Base-by-base conservation (phyloP, 495 filamentous ascomycete species). In the Friedmanniomyces simplex region DNA sequence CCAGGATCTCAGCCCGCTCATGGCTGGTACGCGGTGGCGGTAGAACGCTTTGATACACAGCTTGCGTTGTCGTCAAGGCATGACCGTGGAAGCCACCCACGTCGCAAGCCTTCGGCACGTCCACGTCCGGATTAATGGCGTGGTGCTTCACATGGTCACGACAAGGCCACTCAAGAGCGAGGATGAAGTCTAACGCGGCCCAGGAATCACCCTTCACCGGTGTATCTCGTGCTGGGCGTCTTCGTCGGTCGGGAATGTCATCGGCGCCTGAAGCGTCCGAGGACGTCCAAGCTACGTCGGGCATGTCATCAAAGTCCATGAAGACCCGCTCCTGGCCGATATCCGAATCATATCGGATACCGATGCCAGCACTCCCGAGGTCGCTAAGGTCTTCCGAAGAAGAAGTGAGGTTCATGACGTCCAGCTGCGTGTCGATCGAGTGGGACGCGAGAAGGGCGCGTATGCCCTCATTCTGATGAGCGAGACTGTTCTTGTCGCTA, bases 131-230 rank as follows among this genome's bases (percentile, higher is more conserved):
- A 30, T 54, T 59, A 20, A 59, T 53, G 2, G 18, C 28, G 22
- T 20, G 41, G 39, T 59, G 57, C 2, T 50, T 7, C 3, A 60
- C 34, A 22, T 60, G 58, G 10, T 50, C 36, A 8, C 52, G 16
- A 24, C 58, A 60, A 24, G 58, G 58, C 58, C 58, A 60, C 30
- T 60, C 58, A 13, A 60, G 42, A n/a, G 58, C 58, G 26, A 60
- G n/a, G 25, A 60, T 60, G 58, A 60, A 60, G 51, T 60, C 58
- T 1, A 60, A 34, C 2, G 58, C 58, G 2, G 58, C 58, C 58
- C 58, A 60, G 7, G 39, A 36, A 24, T 60, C 58, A 11, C 58
- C 58, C 18, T 25, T n/a, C 24, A 52, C 56, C 28, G 28, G 28
- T 10, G 28, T 32, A 32, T 32, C 28, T 10, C 10, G 28, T 3